These are phyloP conservation scores for Cryptococcus floricola DNA, from an alignment of 1,284 basidiomycete species.

Conservation along the genomic window DNA sequence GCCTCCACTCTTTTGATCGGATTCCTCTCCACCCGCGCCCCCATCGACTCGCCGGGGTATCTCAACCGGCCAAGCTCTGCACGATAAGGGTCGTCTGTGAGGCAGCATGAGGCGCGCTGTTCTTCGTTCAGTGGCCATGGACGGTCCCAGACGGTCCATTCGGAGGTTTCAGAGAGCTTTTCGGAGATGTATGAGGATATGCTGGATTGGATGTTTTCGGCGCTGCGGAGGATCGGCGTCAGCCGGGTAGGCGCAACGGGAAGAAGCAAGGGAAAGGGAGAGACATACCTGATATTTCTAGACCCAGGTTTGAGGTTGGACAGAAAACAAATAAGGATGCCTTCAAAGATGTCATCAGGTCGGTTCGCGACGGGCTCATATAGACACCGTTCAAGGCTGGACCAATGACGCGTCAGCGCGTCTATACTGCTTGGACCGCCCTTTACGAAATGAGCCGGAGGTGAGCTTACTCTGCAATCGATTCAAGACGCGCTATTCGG, in stretches of 20 bases:
- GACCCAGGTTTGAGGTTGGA: slow-evolving; percentile 35
- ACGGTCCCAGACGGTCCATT: slow-evolving; percentile 46
- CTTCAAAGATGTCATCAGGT: slow-evolving; percentile 45
- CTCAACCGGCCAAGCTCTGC: slow-evolving; percentile 32
- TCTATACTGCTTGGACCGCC: slow-evolving; percentile 11
- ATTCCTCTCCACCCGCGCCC: slow-evolving; percentile 24
- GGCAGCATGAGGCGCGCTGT: slow-evolving; percentile 34
- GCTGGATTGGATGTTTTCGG: slow-evolving; percentile 38
- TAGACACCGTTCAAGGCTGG: slow-evolving; percentile 40
- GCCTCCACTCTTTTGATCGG: slow-evolving; percentile 33
- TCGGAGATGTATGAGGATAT: slow-evolving; percentile 40
- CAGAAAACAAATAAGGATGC: slow-evolving; percentile 39
- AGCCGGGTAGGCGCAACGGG: not conserved
- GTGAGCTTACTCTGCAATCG: slow-evolving; percentile 38
- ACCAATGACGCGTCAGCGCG: not conserved
- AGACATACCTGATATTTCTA: slow-evolving; percentile 33
- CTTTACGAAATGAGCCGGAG: not conserved
- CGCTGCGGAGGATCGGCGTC: slow-evolving; percentile 17
- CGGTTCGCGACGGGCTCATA: slow-evolving; percentile 37
- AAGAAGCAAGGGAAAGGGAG: not conserved
- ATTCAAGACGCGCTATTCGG: slow-evolving; percentile 32
- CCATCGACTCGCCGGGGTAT: slow-evolving; percentile 27
- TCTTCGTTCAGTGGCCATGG: slow-evolving; percentile 44
- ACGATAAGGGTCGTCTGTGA: slow-evolving; percentile 18
- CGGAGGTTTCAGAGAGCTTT: slow-evolving; percentile 26